Base-by-base conservation (phyloP, 164 flowering plant genomes). In the Nymphaea thermarum region DNA sequence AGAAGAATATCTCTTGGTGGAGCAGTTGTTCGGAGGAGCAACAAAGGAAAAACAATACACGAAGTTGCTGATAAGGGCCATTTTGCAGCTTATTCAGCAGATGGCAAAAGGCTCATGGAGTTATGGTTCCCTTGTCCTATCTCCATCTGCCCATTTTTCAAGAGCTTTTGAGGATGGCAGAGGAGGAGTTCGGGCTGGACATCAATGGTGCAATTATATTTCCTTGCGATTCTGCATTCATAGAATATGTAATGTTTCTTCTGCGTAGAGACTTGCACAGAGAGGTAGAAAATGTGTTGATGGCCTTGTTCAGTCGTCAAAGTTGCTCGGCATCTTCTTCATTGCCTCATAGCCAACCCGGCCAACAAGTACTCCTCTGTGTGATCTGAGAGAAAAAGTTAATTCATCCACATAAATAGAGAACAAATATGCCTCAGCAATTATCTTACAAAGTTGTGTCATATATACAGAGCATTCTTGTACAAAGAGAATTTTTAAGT, bases 131-230 rank as follows among this genome's bases (percentile, higher is more conserved):
- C 51, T 45, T 45, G 51, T 4, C 51, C 8, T 45, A 45, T 8
- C 51, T 77, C 42, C 66, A 51, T 15, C 69, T 63, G 36, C 45
- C 53, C 43, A 65, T 79, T 41, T 75, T 79, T n/a, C 70, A 16
- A 45, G 81, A 74, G 69, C 65, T 81, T 1, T 53, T 81, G 6
- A 72, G 61, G 42, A 70, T 79, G 75, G 67, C 82, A 17, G 77
- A 67, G 65, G 80, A 74, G 42, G 80, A 72, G 67, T 75, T 70
- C 43, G 80, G 78, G 14, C 15, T 77, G 45, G 65, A 72, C 15
- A 17, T 63, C 42, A 7, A 72, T 65, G 73, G 77, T 8, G 74
- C 74, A 6, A 72, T 78, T 53, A 75, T 65, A 51, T 47, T 78
- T 61, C 78, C 72, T 2, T 78, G 67, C 15, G 73, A 71, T 44